Base-by-base conservation (phyloP, 345 rosid genomes). In the Populus deltoides region DNA sequence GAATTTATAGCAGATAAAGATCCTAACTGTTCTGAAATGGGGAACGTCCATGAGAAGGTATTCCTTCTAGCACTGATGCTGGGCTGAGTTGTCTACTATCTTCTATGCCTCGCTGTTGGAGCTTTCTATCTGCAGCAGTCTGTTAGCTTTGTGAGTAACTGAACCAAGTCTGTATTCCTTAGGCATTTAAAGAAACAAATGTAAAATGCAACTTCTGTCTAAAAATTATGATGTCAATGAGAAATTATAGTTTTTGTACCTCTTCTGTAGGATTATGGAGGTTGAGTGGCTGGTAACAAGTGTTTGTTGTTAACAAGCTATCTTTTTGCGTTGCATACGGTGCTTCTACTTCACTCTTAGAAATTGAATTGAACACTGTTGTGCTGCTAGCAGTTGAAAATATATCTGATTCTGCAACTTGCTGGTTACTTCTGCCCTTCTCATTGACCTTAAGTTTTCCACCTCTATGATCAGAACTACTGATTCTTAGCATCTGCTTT, bases 281-380 rank as follows among this genome's bases (percentile, higher is more conserved):
- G 66, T 66, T 36, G 41, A 36, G 20, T 53, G 77, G 59, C 13
- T 43, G 69, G 47, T 78, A 43, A 43, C 47, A 49, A 72, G 65
- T 77, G 35, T 70, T 68, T 59, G 68, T 66, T 24, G 24, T 38
- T 31, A 65, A 24, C 12, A 66, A 70, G 4, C 31, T 57, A 66
- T 75, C 71, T 17, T 73, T 70, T n/a, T 70, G 74, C 39, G 59
- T 31, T 67, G 84, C 69, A 66, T 75, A 55, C 1, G 82, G 71
- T 5, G 74, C 47, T 73, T 83, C 87, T 82, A 84, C 87, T 68
- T 83, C 83, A 62, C 75, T 82, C 4, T 81, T 80, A 2, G 84
- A 68, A 70, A 82, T 83, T 66, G 89, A 87, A 78, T 81, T 72
- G 55, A 77, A 84, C 59, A 79, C 79, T 17, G 85, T 82, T 63